Evolutionary conservation across 345 rosid genomes (phyloP).

Genomic region (Combretum micranthum): DNA sequence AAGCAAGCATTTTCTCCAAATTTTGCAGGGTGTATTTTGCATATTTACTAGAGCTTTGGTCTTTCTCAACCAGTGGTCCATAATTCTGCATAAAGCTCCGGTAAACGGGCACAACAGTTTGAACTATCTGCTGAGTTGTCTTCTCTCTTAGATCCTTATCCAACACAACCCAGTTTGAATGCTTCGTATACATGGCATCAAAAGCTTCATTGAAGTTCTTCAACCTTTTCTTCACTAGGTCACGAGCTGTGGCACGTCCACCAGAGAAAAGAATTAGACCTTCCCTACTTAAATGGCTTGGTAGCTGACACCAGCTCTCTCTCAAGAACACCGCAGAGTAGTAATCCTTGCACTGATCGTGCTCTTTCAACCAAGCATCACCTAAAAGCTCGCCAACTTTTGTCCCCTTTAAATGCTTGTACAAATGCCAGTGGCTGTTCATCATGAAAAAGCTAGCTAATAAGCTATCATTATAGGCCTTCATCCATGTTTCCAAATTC

Average conservation of each 20-base stretch:
- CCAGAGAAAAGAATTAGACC: constrained; percentile 95
- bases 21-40: constrained; percentile 78
- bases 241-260: constrained; percentile 98
- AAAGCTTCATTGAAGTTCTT: constrained; percentile 88
- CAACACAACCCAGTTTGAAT: constrained; percentile 59
- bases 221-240: constrained; percentile 91
- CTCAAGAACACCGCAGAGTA: constrained; percentile 54
- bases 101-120: constrained; percentile 76
- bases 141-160: constrained; percentile 93
- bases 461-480: constrained; percentile 59
- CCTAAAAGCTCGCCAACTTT: constrained; percentile 70
- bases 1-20: constrained; percentile 73
- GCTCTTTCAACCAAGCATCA: constrained; percentile 78
- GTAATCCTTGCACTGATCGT: constrained; percentile 77
- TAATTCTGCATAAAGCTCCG: constrained; percentile 98
- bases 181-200: constrained; percentile 77
- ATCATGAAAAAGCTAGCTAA: constrained; percentile 68
- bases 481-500: constrained; percentile 75
- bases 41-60: constrained; percentile 75
- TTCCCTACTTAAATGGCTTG: constrained; percentile 84
- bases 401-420: constrained; percentile 81
- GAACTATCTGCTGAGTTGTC: constrained; percentile 67
- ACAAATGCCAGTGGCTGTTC: constrained; percentile 90
- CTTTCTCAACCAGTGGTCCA: constrained; percentile 92
- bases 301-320: constrained; percentile 94